Evolutionary conservation across 352 stramenopile species (phyloP).

Genomic region (Globisporangium alternatum): DNA sequence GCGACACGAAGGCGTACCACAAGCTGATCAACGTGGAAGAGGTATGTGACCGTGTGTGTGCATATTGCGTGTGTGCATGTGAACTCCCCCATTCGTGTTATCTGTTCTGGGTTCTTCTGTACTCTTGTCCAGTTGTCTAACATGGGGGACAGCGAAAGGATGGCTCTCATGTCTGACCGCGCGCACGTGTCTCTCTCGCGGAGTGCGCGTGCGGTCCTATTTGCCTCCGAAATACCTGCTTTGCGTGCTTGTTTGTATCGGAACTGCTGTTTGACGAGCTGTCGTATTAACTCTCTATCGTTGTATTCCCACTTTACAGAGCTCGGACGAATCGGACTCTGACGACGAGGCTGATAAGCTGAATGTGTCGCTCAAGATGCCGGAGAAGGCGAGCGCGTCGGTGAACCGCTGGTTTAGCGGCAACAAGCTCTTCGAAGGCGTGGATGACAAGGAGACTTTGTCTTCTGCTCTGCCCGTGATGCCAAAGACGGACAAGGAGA

Average conservation of each 20-base stretch:
- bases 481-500: conserved; percentile 98
- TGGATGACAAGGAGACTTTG: conserved; percentile 53
- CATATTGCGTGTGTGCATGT: conserved; percentile 20
- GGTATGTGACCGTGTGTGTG: conserved; percentile 43
- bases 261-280: background rate
- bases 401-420: conserved; percentile 83
- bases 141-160: conserved; percentile 78
- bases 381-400: conserved; percentile 70
- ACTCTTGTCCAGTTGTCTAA: conserved; percentile 92
- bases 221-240: conserved; percentile 60
- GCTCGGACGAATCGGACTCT: conserved; percentile 71
- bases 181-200: conserved; percentile 23
- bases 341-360: conserved; percentile 60
- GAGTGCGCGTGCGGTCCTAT: conserved; percentile 60
- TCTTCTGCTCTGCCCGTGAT: conserved; percentile 67
- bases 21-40: conserved; percentile 88
- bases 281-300: conserved; percentile 5
- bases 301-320: conserved; percentile 38
- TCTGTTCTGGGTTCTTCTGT: conserved; percentile 87
- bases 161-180: conserved; percentile 83
- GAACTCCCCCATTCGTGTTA: conserved; percentile 85
- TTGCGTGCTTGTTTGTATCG: conserved; percentile 5
- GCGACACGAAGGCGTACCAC: conserved; percentile 73
- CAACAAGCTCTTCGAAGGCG: conserved; percentile 80
- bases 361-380: conserved; percentile 69